Evolutionary conservation across 768 basidiomycete species (phyloP).

Genomic region (Tephrocybe sp.): DNA sequence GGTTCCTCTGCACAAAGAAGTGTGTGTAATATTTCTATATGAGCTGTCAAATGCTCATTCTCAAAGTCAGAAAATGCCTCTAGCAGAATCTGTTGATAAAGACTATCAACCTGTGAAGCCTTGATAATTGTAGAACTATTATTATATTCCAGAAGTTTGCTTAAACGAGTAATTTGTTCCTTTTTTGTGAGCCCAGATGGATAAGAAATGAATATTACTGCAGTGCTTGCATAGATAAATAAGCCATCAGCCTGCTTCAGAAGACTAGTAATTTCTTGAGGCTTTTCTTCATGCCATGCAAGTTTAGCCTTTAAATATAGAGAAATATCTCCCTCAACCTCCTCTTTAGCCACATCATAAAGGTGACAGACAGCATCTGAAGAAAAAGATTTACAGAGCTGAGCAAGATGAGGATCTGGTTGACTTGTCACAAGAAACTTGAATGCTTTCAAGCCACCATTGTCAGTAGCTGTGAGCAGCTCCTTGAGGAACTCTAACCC

Average conservation of each 20-base stretch:
- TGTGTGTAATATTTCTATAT: background rate
- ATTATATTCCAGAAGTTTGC: background rate
- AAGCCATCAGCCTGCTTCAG: background rate
- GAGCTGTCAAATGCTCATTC: background rate
- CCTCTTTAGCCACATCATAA: constrained; percentile 4
- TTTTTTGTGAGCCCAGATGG: background rate
- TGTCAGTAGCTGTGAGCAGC: background rate
- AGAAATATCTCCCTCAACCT: too few relatives aligned
- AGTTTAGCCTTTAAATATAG: background rate
- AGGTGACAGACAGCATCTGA: constrained; percentile 15
- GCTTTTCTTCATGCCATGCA: background rate
- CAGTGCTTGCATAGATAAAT: background rate
- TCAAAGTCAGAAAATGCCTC: background rate
- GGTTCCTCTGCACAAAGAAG: background rate
- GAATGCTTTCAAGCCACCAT: constrained; percentile 7
- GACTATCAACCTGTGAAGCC: background rate
- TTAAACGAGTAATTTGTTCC: background rate
- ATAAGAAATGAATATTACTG: background rate
- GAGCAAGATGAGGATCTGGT: constrained; percentile 1
- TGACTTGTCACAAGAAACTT: constrained; percentile 11
- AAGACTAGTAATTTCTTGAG: background rate
- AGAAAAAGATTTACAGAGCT: constrained; percentile 3
- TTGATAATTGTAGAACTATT: background rate
- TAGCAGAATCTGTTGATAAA: background rate
- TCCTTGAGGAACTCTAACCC: background rate